Base-by-base conservation (phyloP, 2,329 filamentous ascomycete genomes). In the Chaetomium sp. region DNA sequence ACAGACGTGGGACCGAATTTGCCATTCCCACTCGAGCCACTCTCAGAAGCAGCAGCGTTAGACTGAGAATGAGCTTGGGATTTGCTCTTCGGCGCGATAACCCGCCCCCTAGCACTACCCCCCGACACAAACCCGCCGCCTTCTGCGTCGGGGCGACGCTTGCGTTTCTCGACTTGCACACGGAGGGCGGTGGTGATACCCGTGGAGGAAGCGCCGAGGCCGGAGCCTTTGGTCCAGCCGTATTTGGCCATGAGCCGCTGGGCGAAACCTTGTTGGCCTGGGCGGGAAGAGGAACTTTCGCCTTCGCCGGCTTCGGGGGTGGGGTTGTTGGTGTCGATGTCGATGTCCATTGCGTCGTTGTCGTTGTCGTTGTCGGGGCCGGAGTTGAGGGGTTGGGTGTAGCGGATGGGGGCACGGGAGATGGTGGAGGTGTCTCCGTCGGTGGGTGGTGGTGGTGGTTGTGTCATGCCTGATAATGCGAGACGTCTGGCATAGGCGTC, bases 191-290 rank as follows among this genome's bases (percentile, higher is more conserved):
- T 89, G 53, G 89, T 79, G 64, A 99, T 96, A 58, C 94, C 94
- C 32, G 85, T 84, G 36, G 84, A 84, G 59, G 86, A 81, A 12
- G 89, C 91, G 62, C 94, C 94, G 4, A 99, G 82, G 19, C 94
- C 94, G 59, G 86, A 81, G 32, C 94, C 94, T 66, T 91, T 87
- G 38, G 85, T 86, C 89, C 91, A 97, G 54, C 94, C 94, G 72
- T 96, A 94, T 69, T 96, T 97, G 59, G 84, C 81, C 84, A 99
- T 90, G 54, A 97, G 81, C 37, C 91, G 87, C 62, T 91, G 83
- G 0, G 90, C 94, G 70, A 96, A 96, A 51, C 86, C 88, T 61
- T 85, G 81, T 70, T 95, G 88, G 12, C 90, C 89, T 0, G 91
- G 90, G 2, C 85, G 83, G 55, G 76, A 81, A 43, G 85, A 86